Evolutionary conservation across 2,329 filamentous ascomycete genomes (phyloP).

Genomic region (Rachicladosporium sp.): DNA sequence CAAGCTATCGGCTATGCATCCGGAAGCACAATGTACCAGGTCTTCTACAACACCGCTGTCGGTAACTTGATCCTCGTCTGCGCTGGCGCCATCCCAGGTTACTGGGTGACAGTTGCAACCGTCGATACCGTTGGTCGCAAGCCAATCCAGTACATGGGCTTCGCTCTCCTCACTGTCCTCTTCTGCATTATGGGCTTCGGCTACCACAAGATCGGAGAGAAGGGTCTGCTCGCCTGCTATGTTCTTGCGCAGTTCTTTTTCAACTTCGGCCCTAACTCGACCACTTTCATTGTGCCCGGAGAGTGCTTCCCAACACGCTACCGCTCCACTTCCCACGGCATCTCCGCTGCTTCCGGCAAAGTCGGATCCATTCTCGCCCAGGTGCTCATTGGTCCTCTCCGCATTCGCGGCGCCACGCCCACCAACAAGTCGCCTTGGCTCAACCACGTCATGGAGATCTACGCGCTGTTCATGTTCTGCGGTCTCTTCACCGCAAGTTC

Average conservation of each 20-base stretch:
- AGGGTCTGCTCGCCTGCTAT: slow-evolving; percentile 34
- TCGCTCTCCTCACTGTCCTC: slow-evolving; percentile 35
- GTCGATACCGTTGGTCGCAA: slow-evolving; percentile 67
- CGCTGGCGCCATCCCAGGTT: slow-evolving; percentile 67
- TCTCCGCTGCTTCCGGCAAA: slow-evolving; percentile 38
- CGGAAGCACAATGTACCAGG: slow-evolving; percentile 56
- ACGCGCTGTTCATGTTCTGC: slow-evolving; percentile 67
- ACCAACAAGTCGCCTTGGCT: slow-evolving; percentile 52
- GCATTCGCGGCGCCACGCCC: slow-evolving; percentile 40
- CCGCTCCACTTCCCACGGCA: slow-evolving; percentile 35
- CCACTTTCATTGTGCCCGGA: slow-evolving; percentile 41
- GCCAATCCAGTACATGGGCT: slow-evolving; percentile 55
- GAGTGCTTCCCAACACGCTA: slow-evolving; percentile 40
- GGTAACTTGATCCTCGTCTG: slow-evolving; percentile 70
- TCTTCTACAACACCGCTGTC: slow-evolving; percentile 60
- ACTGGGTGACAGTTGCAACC: slow-evolving; percentile 66
- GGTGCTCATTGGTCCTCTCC: slow-evolving; percentile 37
- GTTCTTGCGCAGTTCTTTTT: slow-evolving; percentile 40
- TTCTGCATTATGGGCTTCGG: slow-evolving; percentile 40
- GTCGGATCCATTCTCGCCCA: slow-evolving; percentile 39
- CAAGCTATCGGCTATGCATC: slow-evolving; percentile 57
- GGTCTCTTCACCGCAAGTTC: slow-evolving; percentile 43
- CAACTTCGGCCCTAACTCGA: slow-evolving; percentile 41
- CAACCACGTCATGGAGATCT: slow-evolving; percentile 63
- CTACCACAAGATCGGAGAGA: slow-evolving; percentile 31